A percentile compares a stretch with the other conserved stretches of the same genome.
Conservation (phyloP, 768 basidiomycete species). For the Austroboletus festivus region DNA sequence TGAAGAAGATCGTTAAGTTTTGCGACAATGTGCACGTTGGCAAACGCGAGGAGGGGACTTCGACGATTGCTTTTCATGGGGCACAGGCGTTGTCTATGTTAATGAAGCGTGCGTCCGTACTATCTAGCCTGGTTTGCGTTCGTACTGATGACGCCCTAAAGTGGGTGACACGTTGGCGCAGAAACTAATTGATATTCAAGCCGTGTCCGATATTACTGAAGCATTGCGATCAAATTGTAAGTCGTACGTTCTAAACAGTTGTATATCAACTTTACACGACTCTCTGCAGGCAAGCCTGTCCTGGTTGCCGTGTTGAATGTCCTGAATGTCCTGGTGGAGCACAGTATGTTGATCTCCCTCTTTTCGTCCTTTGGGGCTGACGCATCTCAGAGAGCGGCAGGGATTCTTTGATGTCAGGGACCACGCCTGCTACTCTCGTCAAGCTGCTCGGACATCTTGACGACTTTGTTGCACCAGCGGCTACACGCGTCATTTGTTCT, state of each 20-base stretch:
- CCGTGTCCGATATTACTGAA: slow-evolving; percentile 16
- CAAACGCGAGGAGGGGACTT: slow-evolving; percentile 16
- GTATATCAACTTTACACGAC: slow-evolving; percentile 1
- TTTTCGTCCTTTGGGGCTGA: not conserved
- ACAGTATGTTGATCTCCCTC: slow-evolving; percentile 6
- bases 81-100: slow-evolving; percentile 27
- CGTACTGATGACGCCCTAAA: not conserved
- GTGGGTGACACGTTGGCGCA: slow-evolving; percentile 13
- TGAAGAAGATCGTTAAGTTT: slow-evolving; percentile 17
- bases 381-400: slow-evolving; percentile 4
- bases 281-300: slow-evolving; percentile 18
- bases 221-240: slow-evolving; percentile 18
- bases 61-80: slow-evolving; percentile 20
- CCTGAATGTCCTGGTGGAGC: slow-evolving; percentile 12
- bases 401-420: slow-evolving; percentile 2
- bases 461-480: slow-evolving; percentile 29
- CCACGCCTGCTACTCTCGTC: slow-evolving; percentile 14
- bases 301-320: slow-evolving; percentile 23
- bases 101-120: slow-evolving; percentile 16
- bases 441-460: slow-evolving; percentile 21
- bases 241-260: not conserved
- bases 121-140: not conserved
- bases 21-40: slow-evolving; percentile 11
- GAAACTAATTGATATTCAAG: slow-evolving; percentile 14
- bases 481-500: slow-evolving; percentile 23